These are phyloP conservation scores for Austroboletus novae-zelandiae DNA, from an alignment of 1,284 basidiomycete species.

Conservation along the genomic window DNA sequence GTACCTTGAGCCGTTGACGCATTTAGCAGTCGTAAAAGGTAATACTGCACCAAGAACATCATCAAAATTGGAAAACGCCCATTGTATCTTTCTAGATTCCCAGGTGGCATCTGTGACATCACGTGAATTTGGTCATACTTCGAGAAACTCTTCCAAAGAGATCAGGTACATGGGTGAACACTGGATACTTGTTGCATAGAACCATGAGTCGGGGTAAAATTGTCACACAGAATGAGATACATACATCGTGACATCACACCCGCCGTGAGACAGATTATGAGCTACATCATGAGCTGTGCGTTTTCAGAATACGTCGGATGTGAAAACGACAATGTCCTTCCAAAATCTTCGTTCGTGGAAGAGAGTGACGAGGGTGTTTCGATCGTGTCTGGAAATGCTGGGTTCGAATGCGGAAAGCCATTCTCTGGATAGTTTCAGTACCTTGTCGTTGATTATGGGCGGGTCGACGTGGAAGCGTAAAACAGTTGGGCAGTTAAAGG, in stretches of 20 bases:
- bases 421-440: constrained; percentile 6
- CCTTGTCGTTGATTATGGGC: constrained; percentile 2
- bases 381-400: constrained; percentile 21
- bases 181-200: constrained; percentile 14
- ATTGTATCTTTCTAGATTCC: constrained; percentile 23
- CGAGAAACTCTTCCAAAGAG: constrained; percentile 13
- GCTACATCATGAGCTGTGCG: constrained; percentile 29
- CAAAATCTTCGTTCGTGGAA: constrained; percentile 27
- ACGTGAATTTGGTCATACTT: constrained; percentile 4
- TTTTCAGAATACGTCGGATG: background rate
- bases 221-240: background rate
- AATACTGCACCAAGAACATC: constrained; percentile 20
- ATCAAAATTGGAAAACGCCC: constrained; percentile 25
- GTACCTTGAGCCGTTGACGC: background rate
- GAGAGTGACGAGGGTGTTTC: constrained; percentile 11
- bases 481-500: constrained; percentile 24
- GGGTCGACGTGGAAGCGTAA: constrained; percentile 17
- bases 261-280: constrained; percentile 18
- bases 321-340: constrained; percentile 20
- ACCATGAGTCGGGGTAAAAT: background rate
- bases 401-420: constrained; percentile 31
- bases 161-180: constrained; percentile 29
- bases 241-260: constrained; percentile 26
- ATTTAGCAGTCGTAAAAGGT: constrained; percentile 18
- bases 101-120: background rate